Conservation (phyloP, 2,329 filamentous ascomycete genomes). For the Xylaria sp. region DNA sequence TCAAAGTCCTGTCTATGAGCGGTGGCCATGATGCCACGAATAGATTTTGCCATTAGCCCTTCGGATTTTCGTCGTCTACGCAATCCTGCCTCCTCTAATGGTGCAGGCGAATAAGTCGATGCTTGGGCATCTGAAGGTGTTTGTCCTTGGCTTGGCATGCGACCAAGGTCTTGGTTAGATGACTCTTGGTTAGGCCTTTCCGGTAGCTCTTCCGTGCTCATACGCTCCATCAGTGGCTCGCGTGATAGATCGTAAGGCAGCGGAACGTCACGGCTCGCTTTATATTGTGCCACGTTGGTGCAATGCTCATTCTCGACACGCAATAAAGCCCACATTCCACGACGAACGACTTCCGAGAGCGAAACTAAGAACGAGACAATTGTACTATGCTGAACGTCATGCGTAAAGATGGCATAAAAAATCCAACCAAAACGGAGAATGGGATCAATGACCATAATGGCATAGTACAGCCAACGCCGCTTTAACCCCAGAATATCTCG, state of each 20-base stretch:
- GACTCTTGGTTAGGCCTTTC: constrained; percentile 9
- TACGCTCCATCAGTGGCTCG: constrained; percentile 58
- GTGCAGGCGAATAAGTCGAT: constrained; percentile 34
- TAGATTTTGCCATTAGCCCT: constrained; percentile 49
- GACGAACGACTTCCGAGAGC: constrained; percentile 81
- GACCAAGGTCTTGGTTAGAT: constrained; percentile 36
- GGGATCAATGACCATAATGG: constrained; percentile 83
- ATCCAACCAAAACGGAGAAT: constrained; percentile 94
- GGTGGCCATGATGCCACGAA: constrained; percentile 75
- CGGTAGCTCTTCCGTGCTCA: constrained; percentile 51
- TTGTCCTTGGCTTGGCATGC: constrained; percentile 37
- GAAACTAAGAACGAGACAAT: constrained; percentile 82
- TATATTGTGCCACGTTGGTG: constrained; percentile 88
- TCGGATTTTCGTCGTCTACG: constrained; percentile 41
- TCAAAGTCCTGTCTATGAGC: constrained; percentile 95
- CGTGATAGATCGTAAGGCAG: constrained; percentile 75
- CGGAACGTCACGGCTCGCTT: constrained; percentile 86
- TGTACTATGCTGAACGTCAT: constrained; percentile 84
- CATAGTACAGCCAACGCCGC: constrained; percentile 83
- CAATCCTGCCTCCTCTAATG: constrained; percentile 39
- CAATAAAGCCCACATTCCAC: constrained; percentile 91
- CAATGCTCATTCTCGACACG: constrained; percentile 98
- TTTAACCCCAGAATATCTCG: constrained; percentile 85
- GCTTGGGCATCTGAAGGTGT: constrained; percentile 15
- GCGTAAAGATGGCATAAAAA: constrained; percentile 86